Conservation (phyloP, 192 early-diverging fungal species). For the Mortierella antarctica region DNA sequence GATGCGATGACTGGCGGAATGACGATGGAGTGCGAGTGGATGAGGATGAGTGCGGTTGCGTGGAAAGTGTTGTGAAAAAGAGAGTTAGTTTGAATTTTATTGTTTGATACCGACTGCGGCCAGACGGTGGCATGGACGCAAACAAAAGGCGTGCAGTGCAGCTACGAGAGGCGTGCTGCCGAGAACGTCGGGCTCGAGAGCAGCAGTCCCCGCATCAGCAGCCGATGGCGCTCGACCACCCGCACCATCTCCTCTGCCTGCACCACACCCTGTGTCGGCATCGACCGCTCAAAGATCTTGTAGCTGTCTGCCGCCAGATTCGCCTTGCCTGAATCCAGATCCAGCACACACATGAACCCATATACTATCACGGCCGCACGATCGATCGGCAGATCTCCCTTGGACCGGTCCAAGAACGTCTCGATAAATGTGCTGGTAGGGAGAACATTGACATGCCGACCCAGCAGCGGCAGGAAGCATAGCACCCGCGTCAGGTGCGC, state of each 20-base stretch:
- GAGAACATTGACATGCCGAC: constrained; percentile 37
- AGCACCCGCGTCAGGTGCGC: constrained; percentile 27
- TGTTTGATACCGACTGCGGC: too few relatives aligned
- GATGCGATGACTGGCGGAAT: too few relatives aligned
- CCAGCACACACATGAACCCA: constrained; percentile 48
- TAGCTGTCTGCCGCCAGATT: constrained; percentile 39
- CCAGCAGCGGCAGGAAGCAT: constrained; percentile 43
- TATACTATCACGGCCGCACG: constrained; percentile 50
- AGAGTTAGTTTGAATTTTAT: not conserved
- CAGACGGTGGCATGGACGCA: not conserved
- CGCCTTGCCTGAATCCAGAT: constrained; percentile 46
- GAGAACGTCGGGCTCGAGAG: constrained; percentile 7
- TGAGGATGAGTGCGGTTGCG: not conserved
- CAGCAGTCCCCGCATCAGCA: constrained; percentile 12
- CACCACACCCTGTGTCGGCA: constrained; percentile 37
- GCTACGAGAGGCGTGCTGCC: not conserved
- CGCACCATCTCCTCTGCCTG: constrained; percentile 42
- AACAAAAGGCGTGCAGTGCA: not conserved
- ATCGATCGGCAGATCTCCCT: constrained; percentile 42
- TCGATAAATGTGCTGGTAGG: constrained; percentile 45
- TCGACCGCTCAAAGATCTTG: constrained; percentile 44
- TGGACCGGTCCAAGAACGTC: constrained; percentile 39
- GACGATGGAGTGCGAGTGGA: too few relatives aligned
- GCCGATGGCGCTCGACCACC: constrained; percentile 28
- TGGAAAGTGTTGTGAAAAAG: not conserved